These are phyloP conservation scores for Dactylellina haptotyla DNA, from an alignment of 2,329 filamentous ascomycete species.

Conservation along the genomic window DNA sequence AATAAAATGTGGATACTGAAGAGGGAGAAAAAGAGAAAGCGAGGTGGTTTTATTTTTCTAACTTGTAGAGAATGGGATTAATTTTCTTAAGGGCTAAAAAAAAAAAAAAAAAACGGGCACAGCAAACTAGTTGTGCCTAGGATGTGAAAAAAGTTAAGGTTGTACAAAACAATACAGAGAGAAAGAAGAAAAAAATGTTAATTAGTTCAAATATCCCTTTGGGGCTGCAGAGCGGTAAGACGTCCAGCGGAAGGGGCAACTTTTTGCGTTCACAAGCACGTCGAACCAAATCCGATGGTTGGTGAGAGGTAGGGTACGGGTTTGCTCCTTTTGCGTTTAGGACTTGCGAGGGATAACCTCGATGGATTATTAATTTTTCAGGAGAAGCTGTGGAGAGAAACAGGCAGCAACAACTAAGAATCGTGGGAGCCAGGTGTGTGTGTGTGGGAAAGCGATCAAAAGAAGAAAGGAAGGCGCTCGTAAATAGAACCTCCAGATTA, in stretches of 20 bases:
- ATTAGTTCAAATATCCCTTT: conserved; percentile 43
- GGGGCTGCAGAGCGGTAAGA: conserved; percentile 36
- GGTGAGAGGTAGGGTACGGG: conserved; percentile 9
- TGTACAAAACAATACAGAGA: conserved; percentile 39
- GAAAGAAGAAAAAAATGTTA: conserved; percentile 28
- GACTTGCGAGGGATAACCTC: conserved; percentile 17
- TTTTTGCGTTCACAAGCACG: conserved; percentile 38
- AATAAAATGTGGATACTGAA: conserved; percentile 18
- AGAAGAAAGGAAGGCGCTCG: conserved; percentile 24
- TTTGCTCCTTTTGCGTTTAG: conserved; percentile 30
- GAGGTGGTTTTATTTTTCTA: conserved; percentile 43
- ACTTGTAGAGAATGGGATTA: conserved; percentile 5
- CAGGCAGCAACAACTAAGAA: conserved; percentile 34
- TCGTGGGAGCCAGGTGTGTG: conserved; percentile 18
- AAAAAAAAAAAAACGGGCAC: conserved; percentile 26
- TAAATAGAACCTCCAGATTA: conserved; percentile 12
- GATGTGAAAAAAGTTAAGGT: conserved; percentile 47
- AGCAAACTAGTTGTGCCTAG: conserved; percentile 16
- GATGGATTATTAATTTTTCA: conserved; percentile 44
- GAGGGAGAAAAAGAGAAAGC: conserved; percentile 43
- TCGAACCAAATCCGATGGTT: conserved; percentile 32
- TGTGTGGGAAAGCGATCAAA: conserved; percentile 17
- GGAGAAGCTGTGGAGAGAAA: conserved; percentile 25
- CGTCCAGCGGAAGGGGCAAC: conserved; percentile 48
- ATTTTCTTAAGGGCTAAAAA: conserved; percentile 4